phyloP scores from a whole-genome alignment of 169 alveolate species.

The Haemoproteus tartakovskyi region DNA sequence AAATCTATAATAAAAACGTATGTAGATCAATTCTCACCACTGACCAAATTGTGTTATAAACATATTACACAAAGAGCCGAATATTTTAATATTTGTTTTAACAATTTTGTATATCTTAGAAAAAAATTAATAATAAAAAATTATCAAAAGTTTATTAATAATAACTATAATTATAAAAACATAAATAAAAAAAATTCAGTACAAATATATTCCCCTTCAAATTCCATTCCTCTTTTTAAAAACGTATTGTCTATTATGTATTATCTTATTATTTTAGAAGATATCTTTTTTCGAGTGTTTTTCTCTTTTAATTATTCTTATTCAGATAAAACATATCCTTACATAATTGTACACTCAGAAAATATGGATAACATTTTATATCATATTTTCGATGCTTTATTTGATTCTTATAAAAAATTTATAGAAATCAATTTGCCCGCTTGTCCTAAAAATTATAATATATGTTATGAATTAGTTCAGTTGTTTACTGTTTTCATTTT shows the following conservation, averaged over 20 bases:
- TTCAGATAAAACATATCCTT: not conserved
- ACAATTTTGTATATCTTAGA: constrained; percentile 36
- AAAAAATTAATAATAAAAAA: constrained; percentile 17
- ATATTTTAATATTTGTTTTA: constrained; percentile 42
- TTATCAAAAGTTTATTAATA: constrained; percentile 11
- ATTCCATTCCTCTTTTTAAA: constrained; percentile 28
- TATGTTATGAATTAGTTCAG: constrained; percentile 49
- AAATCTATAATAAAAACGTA: constrained; percentile 13
- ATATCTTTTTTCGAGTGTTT: constrained; percentile 17
- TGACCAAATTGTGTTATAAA: constrained; percentile 58
- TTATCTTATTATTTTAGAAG: constrained; percentile 39
- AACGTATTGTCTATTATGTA: constrained; percentile 21
- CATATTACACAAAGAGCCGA: constrained; percentile 46
- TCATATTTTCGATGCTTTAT: constrained; percentile 27
- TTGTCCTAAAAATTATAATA: constrained; percentile 33
- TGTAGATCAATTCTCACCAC: constrained; percentile 16
- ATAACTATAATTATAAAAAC: constrained; percentile 2
- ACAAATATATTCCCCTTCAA: constrained; percentile 2
- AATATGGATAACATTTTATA: constrained; percentile 43
- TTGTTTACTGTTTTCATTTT: constrained; percentile 13
- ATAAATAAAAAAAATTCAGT: not conserved
- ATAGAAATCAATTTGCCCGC: constrained; percentile 29
- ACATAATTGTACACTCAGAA: constrained; percentile 31
- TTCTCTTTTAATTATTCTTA: constrained; percentile 29
- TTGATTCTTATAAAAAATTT: constrained; percentile 8